Conservation (phyloP, 2,329 filamentous ascomycete genomes). For the Emydomyces testavorans region DNA sequence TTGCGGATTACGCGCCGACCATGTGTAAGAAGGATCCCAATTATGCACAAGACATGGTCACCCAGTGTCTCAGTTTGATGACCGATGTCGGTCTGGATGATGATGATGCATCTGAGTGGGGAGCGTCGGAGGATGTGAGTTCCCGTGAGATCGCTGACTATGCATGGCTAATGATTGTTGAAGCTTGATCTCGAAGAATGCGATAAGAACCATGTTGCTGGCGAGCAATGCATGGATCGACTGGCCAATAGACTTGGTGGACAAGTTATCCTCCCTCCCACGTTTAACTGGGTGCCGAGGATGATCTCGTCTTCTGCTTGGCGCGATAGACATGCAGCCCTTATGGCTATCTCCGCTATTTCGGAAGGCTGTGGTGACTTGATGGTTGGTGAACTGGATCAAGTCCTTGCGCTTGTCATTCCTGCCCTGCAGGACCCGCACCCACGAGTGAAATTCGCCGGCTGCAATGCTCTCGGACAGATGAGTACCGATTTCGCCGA, state of each 20-base stretch:
- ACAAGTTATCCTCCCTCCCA: slow-evolving; percentile 80
- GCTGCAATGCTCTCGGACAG: slow-evolving; percentile 95
- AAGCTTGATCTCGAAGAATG: slow-evolving; percentile 90
- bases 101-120: slow-evolving; percentile 90
- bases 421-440: slow-evolving; percentile 82
- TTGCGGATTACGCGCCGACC: slow-evolving; percentile 83
- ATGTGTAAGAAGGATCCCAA: slow-evolving; percentile 92
- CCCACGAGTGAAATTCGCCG: slow-evolving; percentile 89
- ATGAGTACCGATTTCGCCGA: slow-evolving; percentile 99
- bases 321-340: slow-evolving; percentile 87
- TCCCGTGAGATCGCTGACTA: not conserved
- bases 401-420: slow-evolving; percentile 88
- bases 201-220: slow-evolving; percentile 92
- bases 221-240: slow-evolving; percentile 96
- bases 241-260: slow-evolving; percentile 94
- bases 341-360: slow-evolving; percentile 98
- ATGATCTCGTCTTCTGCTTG: slow-evolving; percentile 96
- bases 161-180: slow-evolving; percentile 17
- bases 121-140: slow-evolving; percentile 75
- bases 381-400: slow-evolving; percentile 88
- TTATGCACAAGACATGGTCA: slow-evolving; percentile 94
- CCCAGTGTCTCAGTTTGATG: slow-evolving; percentile 94
- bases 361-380: slow-evolving; percentile 92
- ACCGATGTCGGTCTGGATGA: slow-evolving; percentile 91
- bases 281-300: slow-evolving; percentile 89